Conservation (phyloP, 495 filamentous ascomycete genomes). For the Cryomyces antarcticus region DNA sequence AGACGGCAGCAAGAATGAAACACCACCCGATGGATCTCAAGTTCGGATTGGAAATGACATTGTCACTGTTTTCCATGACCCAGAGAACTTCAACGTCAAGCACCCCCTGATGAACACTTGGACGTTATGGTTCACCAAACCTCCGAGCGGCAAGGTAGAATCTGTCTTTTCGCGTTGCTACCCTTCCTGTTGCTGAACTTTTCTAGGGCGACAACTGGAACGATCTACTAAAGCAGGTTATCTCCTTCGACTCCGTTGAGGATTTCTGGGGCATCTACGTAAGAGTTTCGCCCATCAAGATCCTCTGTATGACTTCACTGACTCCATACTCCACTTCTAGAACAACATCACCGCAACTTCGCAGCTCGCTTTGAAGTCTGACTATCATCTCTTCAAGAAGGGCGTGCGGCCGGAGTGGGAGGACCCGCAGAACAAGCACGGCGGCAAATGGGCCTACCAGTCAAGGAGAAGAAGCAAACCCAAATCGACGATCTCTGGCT, state of each 20-base stretch:
- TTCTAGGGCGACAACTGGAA: slow-evolving; percentile 90
- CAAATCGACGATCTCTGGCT: slow-evolving; percentile 95
- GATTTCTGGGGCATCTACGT: slow-evolving; percentile 99
- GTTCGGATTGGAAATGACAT: slow-evolving; percentile 26
- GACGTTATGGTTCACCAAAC: slow-evolving; percentile 99
- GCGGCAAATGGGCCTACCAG: slow-evolving; percentile 96
- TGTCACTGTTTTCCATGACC: slow-evolving; percentile 88
- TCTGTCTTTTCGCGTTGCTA: background rate
- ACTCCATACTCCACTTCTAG: slow-evolving; percentile 24
- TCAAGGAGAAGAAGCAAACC: slow-evolving; percentile 80
- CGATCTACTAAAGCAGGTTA: slow-evolving; percentile 91
- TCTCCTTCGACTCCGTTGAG: slow-evolving; percentile 94
- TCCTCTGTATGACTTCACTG: slow-evolving; percentile 5
- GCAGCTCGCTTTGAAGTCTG: slow-evolving; percentile 86
- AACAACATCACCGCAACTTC: slow-evolving; percentile 97
- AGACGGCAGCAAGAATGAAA: slow-evolving; percentile 25
- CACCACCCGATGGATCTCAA: background rate
- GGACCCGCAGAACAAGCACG: slow-evolving; percentile 93
- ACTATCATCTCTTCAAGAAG: slow-evolving; percentile 98
- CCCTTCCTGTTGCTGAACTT: background rate
- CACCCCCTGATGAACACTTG: slow-evolving; percentile 89
- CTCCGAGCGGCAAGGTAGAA: slow-evolving; percentile 80
- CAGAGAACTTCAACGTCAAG: slow-evolving; percentile 97
- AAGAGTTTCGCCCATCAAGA: slow-evolving; percentile 22
- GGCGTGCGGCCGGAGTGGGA: slow-evolving; percentile 97